Base-by-base conservation (phyloP, 2,329 filamentous ascomycete genomes). In the Alternaria burnsii region DNA sequence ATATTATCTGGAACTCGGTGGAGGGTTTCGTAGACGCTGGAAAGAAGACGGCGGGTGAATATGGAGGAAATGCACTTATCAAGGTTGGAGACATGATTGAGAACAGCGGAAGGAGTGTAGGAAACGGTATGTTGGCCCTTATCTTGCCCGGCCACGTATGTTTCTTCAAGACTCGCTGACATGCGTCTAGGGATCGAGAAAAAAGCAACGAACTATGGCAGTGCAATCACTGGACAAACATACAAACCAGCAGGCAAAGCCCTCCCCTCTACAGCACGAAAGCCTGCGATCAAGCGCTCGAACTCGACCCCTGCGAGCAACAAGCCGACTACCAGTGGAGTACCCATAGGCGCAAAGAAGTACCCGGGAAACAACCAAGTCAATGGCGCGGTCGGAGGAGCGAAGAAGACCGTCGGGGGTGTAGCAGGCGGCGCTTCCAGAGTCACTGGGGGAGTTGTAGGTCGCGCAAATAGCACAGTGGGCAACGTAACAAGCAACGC, bases 21-120 rank as follows among this genome's bases (percentile, higher is more conserved):
- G 70, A 71, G 22, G 77, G 77, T 2, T 78, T 78, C 48, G 75
- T 79, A 1, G 76, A 78, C 40, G 76, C 74, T 0, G 77, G 76
- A 11, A 78, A 71, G 52, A 68, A 73, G 30, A 72, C 76, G 9
- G 77, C 70, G 16, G 77, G 77, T 8, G 76, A 74, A 50, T 79
- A 72, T 61, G 77, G 76, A 3, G 77, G 77, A 5, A 75, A 78
- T 62, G 76, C 75, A 2, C 59, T 79, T 61, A 76, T 76, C 47
- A 77, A 76, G 56, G 76, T 74, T 9, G 77, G 77, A 3, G 75
- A 79, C 57, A 44, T 75, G 66, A 74, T 79, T 56, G 77, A 79
- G 58, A 73, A 69, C 44, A 54, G 66, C 9, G 76, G 76, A 20
- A 56, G 75, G 16, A 69, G 70, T 43, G 65, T 78, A 11, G 76